Base-by-base conservation (phyloP, 2,329 filamentous ascomycete species). In the Diaporthe caulivora region DNA sequence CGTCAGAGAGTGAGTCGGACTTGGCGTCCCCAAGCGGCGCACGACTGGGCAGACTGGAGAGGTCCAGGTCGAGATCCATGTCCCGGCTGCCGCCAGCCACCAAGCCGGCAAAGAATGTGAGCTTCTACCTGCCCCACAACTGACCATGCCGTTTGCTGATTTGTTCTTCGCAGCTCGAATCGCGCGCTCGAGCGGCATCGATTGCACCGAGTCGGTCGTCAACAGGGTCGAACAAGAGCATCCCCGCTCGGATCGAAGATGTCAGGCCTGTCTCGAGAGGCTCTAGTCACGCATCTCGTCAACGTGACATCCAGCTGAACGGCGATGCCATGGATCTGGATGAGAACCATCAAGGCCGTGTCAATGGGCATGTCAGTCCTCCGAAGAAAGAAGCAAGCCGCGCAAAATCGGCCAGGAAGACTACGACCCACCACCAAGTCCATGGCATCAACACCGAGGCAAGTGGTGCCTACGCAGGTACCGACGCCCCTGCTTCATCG, bases 1-100 rank as follows among this genome's bases (percentile, higher is more conserved):
- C 44, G 3, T 37, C 42, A 2, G 70, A 72, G 5, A 65, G 8
- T 8, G 65, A 58, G 21, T 53, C 57, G 1, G 57, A 73, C 10
- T 64, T 72, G 10, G 58, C 31, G 2, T 75, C 67, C 2, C 73
- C 73, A 2, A 73, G 67, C 5, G 58, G n/a, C 29, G 65, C 68
- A 6, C 55, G 67, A 5, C 34, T 67, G 15, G 73, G 42, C 8
- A 71, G 73, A n/a, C 47, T 75, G 1, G 65, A 55, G 21, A 55
- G 71, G 29, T 75, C 73, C n/a, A 73, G 71, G 54, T 75, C 73
- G n/a, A 70, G 71, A n/a, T 75, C 73, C 34, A 34, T 70, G 1
- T 72, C 71, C 9, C 58, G 64, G 37, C 53, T 51, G 44, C 60
- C 73, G 8, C 13, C 26, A 8, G 18, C 24, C 1, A 47, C 40